Evolutionary conservation across 2,329 filamentous ascomycete species (phyloP).

Genomic region (Apiospora kogelbergensis): DNA sequence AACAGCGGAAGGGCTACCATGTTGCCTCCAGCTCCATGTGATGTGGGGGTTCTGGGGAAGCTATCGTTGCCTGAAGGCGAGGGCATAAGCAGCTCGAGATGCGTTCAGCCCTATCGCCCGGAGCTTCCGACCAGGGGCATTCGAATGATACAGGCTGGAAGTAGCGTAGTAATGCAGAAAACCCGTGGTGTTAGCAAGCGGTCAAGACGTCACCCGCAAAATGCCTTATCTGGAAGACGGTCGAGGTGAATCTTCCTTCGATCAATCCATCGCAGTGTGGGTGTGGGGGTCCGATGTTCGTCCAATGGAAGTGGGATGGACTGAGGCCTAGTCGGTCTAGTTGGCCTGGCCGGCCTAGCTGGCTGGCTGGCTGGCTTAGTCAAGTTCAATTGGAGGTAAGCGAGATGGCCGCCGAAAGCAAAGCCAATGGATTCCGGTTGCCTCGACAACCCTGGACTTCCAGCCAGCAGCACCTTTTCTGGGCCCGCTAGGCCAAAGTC

Average conservation of each 20-base stretch:
- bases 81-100: slow-evolving; percentile 7
- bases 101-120: background rate
- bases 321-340: no score
- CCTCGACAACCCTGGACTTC: background rate
- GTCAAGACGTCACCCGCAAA: background rate
- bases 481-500: background rate
- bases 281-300: background rate
- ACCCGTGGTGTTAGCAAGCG: background rate
- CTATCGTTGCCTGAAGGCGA: slow-evolving; percentile 2
- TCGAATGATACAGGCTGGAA: background rate
- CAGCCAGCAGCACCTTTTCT: background rate
- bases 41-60: background rate
- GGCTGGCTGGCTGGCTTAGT: no score
- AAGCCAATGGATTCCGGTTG: background rate
- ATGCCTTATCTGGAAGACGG: background rate
- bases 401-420: background rate
- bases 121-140: background rate
- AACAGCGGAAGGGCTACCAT: slow-evolving; percentile 69
- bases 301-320: slow-evolving; percentile 3
- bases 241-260: background rate
- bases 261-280: background rate
- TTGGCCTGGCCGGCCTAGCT: no score
- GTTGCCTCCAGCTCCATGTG: slow-evolving; percentile 12
- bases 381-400: background rate
- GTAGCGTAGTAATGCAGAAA: background rate